Conservation (phyloP, 2,329 filamentous ascomycete genomes). For the Tolypocladium pustulatum region DNA sequence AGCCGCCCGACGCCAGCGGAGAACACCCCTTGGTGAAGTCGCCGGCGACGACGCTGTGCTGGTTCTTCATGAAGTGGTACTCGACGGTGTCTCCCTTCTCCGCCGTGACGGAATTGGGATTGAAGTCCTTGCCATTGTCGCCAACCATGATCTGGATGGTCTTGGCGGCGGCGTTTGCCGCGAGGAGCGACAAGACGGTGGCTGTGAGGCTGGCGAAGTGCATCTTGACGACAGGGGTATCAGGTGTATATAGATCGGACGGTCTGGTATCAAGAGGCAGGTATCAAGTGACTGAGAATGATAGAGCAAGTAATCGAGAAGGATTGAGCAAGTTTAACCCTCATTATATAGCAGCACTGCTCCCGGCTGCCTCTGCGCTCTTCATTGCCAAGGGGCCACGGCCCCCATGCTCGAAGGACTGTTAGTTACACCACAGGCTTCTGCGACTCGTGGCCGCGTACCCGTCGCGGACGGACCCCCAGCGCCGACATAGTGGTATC, state of each 20-base stretch:
- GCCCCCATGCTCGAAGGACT: not conserved
- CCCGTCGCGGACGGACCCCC: not conserved
- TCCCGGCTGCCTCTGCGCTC: not conserved
- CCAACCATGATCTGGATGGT: constrained; percentile 32
- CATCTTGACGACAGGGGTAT: constrained; percentile 6
- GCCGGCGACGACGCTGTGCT: constrained; percentile 35
- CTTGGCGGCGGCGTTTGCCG: constrained; percentile 20
- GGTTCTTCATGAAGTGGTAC: constrained; percentile 36
- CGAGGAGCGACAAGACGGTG: constrained; percentile 6
- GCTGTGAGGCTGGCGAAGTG: constrained; percentile 4
- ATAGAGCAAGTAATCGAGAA: not conserved
- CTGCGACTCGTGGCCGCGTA: not conserved
- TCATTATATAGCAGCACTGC: not conserved
- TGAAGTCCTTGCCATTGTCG: constrained; percentile 30
- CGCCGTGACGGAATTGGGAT: constrained; percentile 29
- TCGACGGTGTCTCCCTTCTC: constrained; percentile 35
- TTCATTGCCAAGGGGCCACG: not conserved
- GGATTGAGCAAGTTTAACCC: not conserved
- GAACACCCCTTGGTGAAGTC: constrained; percentile 38
- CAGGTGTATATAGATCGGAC: not conserved
- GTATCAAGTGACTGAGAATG: not conserved
- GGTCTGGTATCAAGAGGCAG: not conserved
- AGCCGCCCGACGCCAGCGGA: constrained; percentile 15
- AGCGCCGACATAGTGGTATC: not conserved
- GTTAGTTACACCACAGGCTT: not conserved